Evolutionary conservation across 768 basidiomycete genomes (phyloP).

Genomic region (Grammothele lineata): DNA sequence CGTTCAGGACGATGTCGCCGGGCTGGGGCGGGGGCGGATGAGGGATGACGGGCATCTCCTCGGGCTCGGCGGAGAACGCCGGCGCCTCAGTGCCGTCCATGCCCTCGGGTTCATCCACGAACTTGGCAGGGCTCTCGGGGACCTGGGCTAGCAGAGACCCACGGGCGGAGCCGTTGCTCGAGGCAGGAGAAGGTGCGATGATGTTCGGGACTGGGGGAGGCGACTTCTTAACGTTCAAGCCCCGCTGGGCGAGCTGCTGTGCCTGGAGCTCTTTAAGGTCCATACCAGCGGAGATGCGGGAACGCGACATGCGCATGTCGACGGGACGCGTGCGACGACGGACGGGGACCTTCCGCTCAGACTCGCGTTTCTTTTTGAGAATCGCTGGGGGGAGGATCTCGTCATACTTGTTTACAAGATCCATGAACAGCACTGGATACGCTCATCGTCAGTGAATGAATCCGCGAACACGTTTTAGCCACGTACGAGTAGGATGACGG

Average conservation of each 20-base stretch:
- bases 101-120: slow-evolving; percentile 18
- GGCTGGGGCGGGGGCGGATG: slow-evolving; percentile 17
- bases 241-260: slow-evolving; percentile 42
- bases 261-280: slow-evolving; percentile 70
- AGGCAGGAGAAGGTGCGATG: slow-evolving; percentile 9
- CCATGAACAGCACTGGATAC: slow-evolving; percentile 70
- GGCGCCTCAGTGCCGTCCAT: background rate
- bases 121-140: slow-evolving; percentile 8
- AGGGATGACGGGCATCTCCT: slow-evolving; percentile 21
- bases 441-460: background rate
- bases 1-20: slow-evolving; percentile 12
- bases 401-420: slow-evolving; percentile 73
- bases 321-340: slow-evolving; percentile 85
- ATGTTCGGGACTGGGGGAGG: slow-evolving; percentile 16
- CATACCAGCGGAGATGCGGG: slow-evolving; percentile 65
- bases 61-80: slow-evolving; percentile 14
- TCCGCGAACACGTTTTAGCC: no score
- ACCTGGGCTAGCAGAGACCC: slow-evolving; percentile 6
- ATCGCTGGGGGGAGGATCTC: slow-evolving; percentile 78
- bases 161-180: slow-evolving; percentile 3
- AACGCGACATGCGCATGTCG: slow-evolving; percentile 84
- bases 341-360: slow-evolving; percentile 76
- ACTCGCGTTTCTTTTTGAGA: slow-evolving; percentile 80
- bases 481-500: slow-evolving; percentile 75
- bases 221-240: slow-evolving; percentile 8